Percentiles rank a stretch among this genome's conserved stretches.
Conservation (phyloP, 2,329 filamentous ascomycete species). For the Microsporum ferrugineum region DNA sequence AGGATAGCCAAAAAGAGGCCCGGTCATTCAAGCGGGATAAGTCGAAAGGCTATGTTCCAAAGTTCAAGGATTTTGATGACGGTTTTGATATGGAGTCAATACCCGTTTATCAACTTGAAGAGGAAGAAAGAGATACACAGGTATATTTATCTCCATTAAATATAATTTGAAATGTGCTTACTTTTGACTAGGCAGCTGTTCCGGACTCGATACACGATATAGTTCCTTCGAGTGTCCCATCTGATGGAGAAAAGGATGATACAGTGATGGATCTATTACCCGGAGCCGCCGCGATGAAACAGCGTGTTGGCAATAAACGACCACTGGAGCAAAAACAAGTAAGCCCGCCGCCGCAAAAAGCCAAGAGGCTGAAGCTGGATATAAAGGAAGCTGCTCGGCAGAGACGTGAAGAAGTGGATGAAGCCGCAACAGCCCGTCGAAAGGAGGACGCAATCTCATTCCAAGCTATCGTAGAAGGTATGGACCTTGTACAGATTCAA, state of each 20-base stretch:
- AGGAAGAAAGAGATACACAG: constrained; percentile 14
- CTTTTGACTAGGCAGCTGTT: background rate
- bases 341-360: constrained; percentile 21
- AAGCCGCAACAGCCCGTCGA: constrained; percentile 43
- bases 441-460: constrained; percentile 57
- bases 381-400: constrained; percentile 53
- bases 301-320: constrained; percentile 54
- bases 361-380: constrained; percentile 51
- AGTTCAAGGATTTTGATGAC: constrained; percentile 65
- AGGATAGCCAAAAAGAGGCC: constrained; percentile 14
- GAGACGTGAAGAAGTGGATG: constrained; percentile 43
- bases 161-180: constrained; percentile 2
- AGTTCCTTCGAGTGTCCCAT: constrained; percentile 16
- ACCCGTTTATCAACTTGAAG: constrained; percentile 26
- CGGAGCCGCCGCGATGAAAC: constrained; percentile 65
- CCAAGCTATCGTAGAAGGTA: constrained; percentile 45
- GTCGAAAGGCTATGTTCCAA: constrained; percentile 26
- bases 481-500: constrained; percentile 62
- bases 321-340: constrained; percentile 24
- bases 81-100: constrained; percentile 39
- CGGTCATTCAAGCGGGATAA: constrained; percentile 18
- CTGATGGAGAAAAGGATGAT: constrained; percentile 36
- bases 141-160: constrained; percentile 2
- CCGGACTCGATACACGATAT: constrained; percentile 15
- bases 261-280: constrained; percentile 64